Base-by-base conservation (phyloP, 495 filamentous ascomycete genomes). In the Neurospora sp. region DNA sequence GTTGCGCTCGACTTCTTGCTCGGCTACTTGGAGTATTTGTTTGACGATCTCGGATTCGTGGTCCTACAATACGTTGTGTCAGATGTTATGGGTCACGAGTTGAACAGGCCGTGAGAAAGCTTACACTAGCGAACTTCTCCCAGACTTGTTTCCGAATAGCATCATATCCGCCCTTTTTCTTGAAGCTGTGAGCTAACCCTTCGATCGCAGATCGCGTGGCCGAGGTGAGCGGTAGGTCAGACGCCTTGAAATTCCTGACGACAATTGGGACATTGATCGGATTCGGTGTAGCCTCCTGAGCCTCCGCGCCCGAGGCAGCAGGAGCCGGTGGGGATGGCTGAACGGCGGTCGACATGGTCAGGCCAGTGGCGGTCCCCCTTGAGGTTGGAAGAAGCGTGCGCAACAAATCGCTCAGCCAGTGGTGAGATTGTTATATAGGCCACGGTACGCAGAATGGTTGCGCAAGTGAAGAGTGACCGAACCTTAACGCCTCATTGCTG, bases 151-250 rank as follows among this genome's bases (percentile, higher is more conserved):
- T 96, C 69, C 94, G 89, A 73, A 95, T 86, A n/a, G 82, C 84
- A 79, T 97, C 94, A 76, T 94, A 97, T 45, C 91, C 91, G 31
- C 94, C 94, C 80, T 94, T 94, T 83, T 97, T 97, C 82, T 96
- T 96, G 80, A 94, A 94, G 7, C 88, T 89, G 81, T 94, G 89
- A 10, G 94, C 86, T 35, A 97, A 84, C 71, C 86, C 85, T 71
- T 97, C 93, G 71, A 97, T 94, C 1, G 90, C 89, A 0, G 86
- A 85, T 71, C 92, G 88, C 70, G 94, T 92, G 40, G 88, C 86
- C 22, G 89, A 87, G 37, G 90, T 86, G 27, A 97, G 82, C 7
- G 94, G 94, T 4, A 97, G 85, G 71, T 97, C 94, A 3, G 92
- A 92, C 17, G 91, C 87, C 82, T 95, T 96, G 83, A 94, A 91